A percentile compares a stretch with the other conserved stretches of the same genome.
These are phyloP conservation scores for Colletotrichum orchidophilum DNA, from an alignment of 2,329 filamentous ascomycete species.

Conservation along the genomic window DNA sequence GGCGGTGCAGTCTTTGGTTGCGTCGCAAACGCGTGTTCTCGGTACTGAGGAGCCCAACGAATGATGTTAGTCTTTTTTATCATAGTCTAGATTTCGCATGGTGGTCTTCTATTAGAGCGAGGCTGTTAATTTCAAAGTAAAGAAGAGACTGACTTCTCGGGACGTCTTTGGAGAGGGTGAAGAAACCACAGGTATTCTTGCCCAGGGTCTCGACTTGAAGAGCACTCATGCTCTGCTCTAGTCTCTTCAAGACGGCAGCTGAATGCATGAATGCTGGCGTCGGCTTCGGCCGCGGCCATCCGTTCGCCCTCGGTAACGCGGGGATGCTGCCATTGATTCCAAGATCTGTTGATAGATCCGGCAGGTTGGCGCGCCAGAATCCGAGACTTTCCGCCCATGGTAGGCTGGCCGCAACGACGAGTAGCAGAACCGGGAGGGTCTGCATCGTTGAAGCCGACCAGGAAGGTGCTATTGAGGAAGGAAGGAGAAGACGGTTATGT, in stretches of 20 bases:
- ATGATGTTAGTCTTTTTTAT: too few species aligned
- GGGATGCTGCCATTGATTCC: neutral
- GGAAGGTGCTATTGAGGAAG: fast-evolving
- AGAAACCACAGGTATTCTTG: slow-evolving; percentile 62
- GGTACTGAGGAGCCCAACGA: neutral
- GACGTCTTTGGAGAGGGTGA: neutral
- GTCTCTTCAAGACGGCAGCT: neutral
- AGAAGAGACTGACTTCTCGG: neutral
- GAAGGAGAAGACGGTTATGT: too few species aligned
- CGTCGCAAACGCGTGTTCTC: slow-evolving; percentile 3
- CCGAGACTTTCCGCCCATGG: neutral
- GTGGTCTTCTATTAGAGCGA: too few species aligned
- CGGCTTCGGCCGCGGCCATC: neutral
- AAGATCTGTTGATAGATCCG: neutral
- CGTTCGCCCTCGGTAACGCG: neutral
- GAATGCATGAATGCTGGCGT: neutral
- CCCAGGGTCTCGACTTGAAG: slow-evolving; percentile 47
- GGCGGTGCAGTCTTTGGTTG: neutral
- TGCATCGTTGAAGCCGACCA: neutral
- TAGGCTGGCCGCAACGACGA: neutral
- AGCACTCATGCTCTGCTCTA: neutral
- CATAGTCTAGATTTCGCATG: too few species aligned
- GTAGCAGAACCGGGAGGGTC: neutral
- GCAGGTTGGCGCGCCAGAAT: neutral
- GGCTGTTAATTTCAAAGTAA: neutral